These are phyloP conservation scores for Tolypocladium ophioglossoides DNA, from an alignment of 2,329 filamentous ascomycete species.

Conservation along the genomic window DNA sequence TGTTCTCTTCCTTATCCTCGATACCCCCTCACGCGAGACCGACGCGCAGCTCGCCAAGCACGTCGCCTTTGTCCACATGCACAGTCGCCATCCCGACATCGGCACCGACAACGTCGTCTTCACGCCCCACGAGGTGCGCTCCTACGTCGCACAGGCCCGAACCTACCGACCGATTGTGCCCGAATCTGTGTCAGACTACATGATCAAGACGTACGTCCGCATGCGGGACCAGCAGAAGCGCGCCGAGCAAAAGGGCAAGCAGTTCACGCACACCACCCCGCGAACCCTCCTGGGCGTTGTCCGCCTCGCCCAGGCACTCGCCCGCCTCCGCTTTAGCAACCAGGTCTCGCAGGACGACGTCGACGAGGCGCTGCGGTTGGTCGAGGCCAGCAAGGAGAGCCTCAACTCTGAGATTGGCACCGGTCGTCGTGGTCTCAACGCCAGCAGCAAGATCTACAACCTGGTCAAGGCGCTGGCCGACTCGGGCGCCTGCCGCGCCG, in stretches of 20 bases:
- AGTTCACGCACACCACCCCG: constrained; percentile 88
- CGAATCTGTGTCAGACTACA: constrained; percentile 81
- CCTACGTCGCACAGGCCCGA: constrained; percentile 89
- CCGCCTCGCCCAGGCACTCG: constrained; percentile 86
- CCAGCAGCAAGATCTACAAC: constrained; percentile 88
- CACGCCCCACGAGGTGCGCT: constrained; percentile 83
- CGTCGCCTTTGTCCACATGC: constrained; percentile 94
- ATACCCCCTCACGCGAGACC: constrained; percentile 79
- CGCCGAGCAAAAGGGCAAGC: constrained; percentile 82
- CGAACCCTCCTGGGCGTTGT: constrained; percentile 89
- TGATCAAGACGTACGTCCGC: constrained; percentile 92
- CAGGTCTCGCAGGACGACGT: constrained; percentile 85
- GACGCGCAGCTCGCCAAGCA: constrained; percentile 93
- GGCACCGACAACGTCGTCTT: constrained; percentile 59
- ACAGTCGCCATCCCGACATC: constrained; percentile 81
- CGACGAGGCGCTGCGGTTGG: constrained; percentile 82
- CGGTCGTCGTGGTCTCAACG: constrained; percentile 59
- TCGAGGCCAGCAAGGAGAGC: constrained; percentile 89
- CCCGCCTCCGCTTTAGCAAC: constrained; percentile 79
- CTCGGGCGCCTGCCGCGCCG: constrained; percentile 73
- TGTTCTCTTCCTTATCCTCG: constrained; percentile 89
- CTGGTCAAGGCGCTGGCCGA: constrained; percentile 83
- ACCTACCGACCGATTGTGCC: constrained; percentile 82
- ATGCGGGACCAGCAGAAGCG: constrained; percentile 87
- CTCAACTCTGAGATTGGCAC: constrained; percentile 60